Base-by-base conservation (phyloP, 495 filamentous ascomycete genomes). In the Hypoxylon fragiforme region DNA sequence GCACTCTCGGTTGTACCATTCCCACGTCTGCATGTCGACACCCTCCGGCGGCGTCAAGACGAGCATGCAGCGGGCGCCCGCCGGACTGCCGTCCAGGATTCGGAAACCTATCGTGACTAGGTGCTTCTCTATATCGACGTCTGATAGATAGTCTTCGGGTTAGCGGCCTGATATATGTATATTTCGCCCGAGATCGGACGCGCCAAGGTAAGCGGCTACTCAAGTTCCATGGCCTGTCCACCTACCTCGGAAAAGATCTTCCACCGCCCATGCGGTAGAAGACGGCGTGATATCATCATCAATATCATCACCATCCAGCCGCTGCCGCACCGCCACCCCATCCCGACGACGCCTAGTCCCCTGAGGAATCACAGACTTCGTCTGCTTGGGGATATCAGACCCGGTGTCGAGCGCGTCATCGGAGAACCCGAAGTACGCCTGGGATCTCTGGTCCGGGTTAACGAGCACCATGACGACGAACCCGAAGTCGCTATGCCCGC, bases 401-500 rank as follows among this genome's bases (percentile, higher is more conserved):
- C 36, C 39, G 4, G 15, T 16, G 15, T 44, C 45, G 9, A 73
- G 38, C 16, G 48, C 57, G 7, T 4, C 15, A 22, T 70, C 68
- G 0, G 14, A 26, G 35, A 48, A 70, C n/a, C 44, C 62, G 41
- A 68, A 70, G 39, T 54, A 73, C 0, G 65, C 62, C 15, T 52
- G 18, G 6, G 28, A 38, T 1, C 35, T 16, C 3, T 45, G 2
- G 1, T 8, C 22, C 2, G n/a, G 3, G 30, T 68, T 62, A 5
- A 48, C 56, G 16, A 65, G 37, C 4, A 63, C 54, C 2, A 73
- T 37, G 3, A 62, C 64, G 14, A 65, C 9, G 34, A 67, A 70
- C 0, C 58, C 60, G 14, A 21, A 5, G 19, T 16, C 20, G 47
- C 48, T 48, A 36, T 64, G 68, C 1, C 62, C 63, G 34, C 63